phyloP scores from a whole-genome alignment of 108 stramenopile genomes.

The Aurantiochytrium sp. region DNA sequence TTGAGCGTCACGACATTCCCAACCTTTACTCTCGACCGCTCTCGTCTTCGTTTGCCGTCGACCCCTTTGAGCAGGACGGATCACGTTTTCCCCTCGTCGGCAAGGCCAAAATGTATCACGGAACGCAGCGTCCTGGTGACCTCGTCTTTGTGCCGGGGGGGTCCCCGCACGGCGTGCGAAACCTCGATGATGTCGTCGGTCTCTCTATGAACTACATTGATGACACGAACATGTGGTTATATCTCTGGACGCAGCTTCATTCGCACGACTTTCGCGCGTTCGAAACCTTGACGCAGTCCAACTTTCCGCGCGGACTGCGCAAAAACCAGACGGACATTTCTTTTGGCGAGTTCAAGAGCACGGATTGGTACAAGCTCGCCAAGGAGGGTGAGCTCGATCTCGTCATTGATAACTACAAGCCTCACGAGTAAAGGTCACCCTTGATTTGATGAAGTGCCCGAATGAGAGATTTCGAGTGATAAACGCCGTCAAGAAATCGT shows the following conservation, averaged over 20 bases:
- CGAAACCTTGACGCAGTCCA: not conserved
- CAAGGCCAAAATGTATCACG: not conserved
- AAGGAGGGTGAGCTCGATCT: not conserved
- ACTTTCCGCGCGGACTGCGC: not conserved
- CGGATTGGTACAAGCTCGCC: not conserved
- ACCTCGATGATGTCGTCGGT: not conserved
- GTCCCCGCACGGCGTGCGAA: slow-evolving; percentile 2
- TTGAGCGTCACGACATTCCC: not conserved
- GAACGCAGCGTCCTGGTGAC: not conserved
- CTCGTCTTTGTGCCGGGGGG: not conserved
- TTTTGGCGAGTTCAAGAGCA: not conserved
- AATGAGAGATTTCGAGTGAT: too few relatives aligned
- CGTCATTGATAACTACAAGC: not conserved
- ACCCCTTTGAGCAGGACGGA: not conserved
- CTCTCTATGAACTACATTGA: slow-evolving; percentile 14
- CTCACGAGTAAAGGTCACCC: not conserved
- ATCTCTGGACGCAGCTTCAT: not conserved
- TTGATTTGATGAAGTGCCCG: too few relatives aligned
- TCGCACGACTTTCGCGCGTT: not conserved
- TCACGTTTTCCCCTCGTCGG: not conserved
- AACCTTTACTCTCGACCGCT: not conserved
- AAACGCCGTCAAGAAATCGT: too few relatives aligned
- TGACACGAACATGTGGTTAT: not conserved
- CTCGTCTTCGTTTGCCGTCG: not conserved
- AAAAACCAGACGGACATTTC: not conserved